These are phyloP conservation scores for Sungouiella blattae DNA, from an alignment of 805 yeast species.

Conservation along the genomic window DNA sequence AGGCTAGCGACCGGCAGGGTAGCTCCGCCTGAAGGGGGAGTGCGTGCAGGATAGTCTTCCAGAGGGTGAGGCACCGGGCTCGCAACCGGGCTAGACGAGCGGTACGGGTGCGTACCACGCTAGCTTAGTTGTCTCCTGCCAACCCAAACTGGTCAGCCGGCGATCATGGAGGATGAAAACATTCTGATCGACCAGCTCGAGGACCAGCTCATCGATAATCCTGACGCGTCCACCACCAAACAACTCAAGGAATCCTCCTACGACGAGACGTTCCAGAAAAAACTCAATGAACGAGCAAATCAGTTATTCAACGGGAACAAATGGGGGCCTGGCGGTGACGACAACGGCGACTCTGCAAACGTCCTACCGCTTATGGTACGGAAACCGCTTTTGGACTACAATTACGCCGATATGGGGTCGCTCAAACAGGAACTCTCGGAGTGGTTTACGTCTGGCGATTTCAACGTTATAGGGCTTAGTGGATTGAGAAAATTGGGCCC, in stretches of 20 bases:
- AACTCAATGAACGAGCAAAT: conserved; percentile 40
- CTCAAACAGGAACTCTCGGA: conserved; percentile 31
- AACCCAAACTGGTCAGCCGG: no score
- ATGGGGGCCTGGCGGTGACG: conserved; percentile 6
- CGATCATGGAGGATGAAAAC: conserved; percentile 18
- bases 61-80: no score
- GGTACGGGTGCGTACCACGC: no score
- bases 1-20: no score
- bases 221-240: conserved; percentile 29
- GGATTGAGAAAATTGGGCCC: not conserved
- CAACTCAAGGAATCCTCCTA: conserved; percentile 27
- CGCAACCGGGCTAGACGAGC: no score
- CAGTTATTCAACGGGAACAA: conserved; percentile 23
- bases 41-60: no score
- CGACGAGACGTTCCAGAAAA: conserved; percentile 41
- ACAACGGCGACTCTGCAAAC: conserved; percentile 4
- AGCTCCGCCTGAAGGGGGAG: no score
- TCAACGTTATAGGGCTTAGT: conserved; percentile 3
- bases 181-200: conserved; percentile 44
- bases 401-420: conserved; percentile 23
- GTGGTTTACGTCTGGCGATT: conserved; percentile 38
- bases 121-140: no score
- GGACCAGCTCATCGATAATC: conserved; percentile 44
- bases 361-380: conserved; percentile 27
- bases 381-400: conserved; percentile 29